Evolutionary conservation across 2,329 filamentous ascomycete genomes (phyloP).

Genomic region (Didymellaceae sp.): DNA sequence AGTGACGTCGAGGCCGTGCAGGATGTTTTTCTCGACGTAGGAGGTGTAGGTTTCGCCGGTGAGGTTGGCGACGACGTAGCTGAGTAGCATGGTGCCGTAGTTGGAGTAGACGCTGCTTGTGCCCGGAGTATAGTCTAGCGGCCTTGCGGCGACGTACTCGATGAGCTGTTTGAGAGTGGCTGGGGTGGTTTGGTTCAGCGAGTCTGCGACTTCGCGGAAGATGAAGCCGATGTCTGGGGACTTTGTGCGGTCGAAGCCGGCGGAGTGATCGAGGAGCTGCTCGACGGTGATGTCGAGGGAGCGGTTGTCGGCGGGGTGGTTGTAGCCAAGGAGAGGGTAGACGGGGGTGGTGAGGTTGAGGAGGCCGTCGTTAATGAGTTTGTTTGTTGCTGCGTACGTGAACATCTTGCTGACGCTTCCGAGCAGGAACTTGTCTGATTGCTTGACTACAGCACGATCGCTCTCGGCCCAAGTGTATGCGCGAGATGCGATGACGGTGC

Average conservation of each 20-base stretch:
- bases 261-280: slow-evolving; percentile 30
- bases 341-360: slow-evolving; percentile 25
- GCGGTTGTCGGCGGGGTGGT: slow-evolving; percentile 22
- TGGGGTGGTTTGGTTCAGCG: slow-evolving; percentile 24
- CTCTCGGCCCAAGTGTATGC: slow-evolving; percentile 33
- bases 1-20: slow-evolving; percentile 20
- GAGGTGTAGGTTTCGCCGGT: slow-evolving; percentile 22
- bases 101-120: slow-evolving; percentile 24
- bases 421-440: slow-evolving; percentile 31
- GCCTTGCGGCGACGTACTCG: slow-evolving; percentile 23
- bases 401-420: slow-evolving; percentile 34
- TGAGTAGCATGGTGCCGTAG: slow-evolving; percentile 29
- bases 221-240: slow-evolving; percentile 28
- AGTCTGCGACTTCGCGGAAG: slow-evolving; percentile 22
- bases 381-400: slow-evolving; percentile 24
- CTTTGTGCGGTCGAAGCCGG: slow-evolving; percentile 25
- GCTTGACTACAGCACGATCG: slow-evolving; percentile 23
- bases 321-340: slow-evolving; percentile 31
- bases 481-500: slow-evolving; percentile 24
- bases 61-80: slow-evolving; percentile 23
- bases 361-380: slow-evolving; percentile 19
- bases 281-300: slow-evolving; percentile 28
- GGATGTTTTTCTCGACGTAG: slow-evolving; percentile 25
- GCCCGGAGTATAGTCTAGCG: slow-evolving; percentile 29
- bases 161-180: slow-evolving; percentile 28